Evolutionary conservation across 345 rosid genomes (phyloP), one percentile per base, ranked within the genome.

Genomic region (Citrus unshiu): DNA sequence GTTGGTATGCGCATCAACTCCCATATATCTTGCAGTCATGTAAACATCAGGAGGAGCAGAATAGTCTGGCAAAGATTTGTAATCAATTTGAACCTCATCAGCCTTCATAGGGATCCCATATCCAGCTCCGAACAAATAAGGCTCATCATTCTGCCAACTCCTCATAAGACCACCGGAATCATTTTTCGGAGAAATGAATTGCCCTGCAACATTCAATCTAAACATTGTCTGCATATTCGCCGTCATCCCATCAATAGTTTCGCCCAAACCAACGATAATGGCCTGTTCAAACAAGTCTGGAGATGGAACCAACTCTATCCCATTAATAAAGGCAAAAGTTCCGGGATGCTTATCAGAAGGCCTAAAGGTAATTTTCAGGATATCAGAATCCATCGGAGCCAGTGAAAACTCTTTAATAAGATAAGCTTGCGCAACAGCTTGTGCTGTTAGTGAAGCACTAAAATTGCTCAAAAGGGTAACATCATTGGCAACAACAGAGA

Each of bases 141-240:
- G 89, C 6, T 79, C 68, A 34, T 91, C 97, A n/a, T 89, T 77
- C 61, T 93, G 93, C 99, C 98, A 94, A 30, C 90, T 87, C 81
- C 98, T 84, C 3, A 73, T 65, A 34, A 92, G 85, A 8, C 84
- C 83, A 12, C 87, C 91, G 7, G 95, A 81, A 75, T 96, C 97
- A n/a, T 85, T 80, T 34, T 68, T 81, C 0, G 91, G 88, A 9
- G 92, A 62, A 60, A 96, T 89, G 14, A 81, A 85, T 12, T 86
- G 88, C 39, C 99, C 99, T 21, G 84, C 94, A 0, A 91, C 93
- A 70, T 96, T 93, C 32, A 96, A 71, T 73, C 98, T 87, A 57
- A 81, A 85, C 94, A 96, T 87, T 0, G 92, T 86, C 81, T 94
- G 85, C 57, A 96, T 72, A 81, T 83, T 86, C 3, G 83, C 70